Base-by-base conservation (phyloP, 225 moss, liverwort and hornwort genomes). In the Rhytidiadelphus loreus region DNA sequence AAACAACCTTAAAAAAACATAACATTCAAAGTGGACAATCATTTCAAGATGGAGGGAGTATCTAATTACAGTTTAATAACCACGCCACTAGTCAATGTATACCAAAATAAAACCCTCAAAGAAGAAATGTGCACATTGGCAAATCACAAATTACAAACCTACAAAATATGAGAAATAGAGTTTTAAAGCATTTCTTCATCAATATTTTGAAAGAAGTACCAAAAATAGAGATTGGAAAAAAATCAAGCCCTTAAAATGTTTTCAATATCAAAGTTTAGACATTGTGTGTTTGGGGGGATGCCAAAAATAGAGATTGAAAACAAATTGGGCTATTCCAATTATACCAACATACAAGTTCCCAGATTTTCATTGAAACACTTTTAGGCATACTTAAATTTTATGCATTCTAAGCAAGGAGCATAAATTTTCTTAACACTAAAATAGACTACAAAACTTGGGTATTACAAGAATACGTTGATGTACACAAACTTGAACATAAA, bases 241-340 rank as follows among this genome's bases (percentile, higher is more conserved):
- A 32, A 8, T 13, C n/a, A 0, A 33, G 13, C 8, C 33, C 9
- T 28, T 16, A 28, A 16, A 68, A 44, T 0, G 5, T 24, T 26
- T 44, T 44, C 2, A 0, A 6, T 2, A 44, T 28, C 5, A 70
- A 26, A 15, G 26, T 43, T 26, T 1, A 43, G 3, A 3, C 8
- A 8, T 16, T n/a, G n/a, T n/a, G n/a, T n/a, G n/a, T n/a, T 72
- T 9, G 16, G 6, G 9, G 26, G 3, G 4, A 71, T 9, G 16
- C 3, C 28, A 9, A 44, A 72, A 72, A 43, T 9, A 26, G 16
- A 16, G 26, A 25, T 43, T 71, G 43, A 43, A 15, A 71, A 25
- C 43, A 71, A 26, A 71, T 26, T 43, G 0, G 25, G 3, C 14
- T 9, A 50, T 33, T 75, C 20, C 5, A 48, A 20, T 73, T 30